Evolutionary conservation across 352 stramenopile species (phyloP).

Genomic region (Plasmopara halstedii): DNA sequence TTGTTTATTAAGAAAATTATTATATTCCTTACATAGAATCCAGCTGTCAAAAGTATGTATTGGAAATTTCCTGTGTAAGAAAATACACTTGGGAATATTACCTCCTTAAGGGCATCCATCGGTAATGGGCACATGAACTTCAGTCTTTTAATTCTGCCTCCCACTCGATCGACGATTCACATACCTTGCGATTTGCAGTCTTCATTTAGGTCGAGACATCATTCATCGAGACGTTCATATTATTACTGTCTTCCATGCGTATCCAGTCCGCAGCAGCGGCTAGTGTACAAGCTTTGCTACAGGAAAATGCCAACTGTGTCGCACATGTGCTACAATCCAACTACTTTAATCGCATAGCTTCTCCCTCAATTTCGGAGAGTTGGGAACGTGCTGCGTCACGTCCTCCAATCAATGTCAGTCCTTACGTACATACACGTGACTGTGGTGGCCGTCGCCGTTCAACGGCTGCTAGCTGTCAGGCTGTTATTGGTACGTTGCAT

Average conservation of each 20-base stretch:
- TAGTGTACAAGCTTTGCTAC: constrained; percentile 16
- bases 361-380: constrained; percentile 21
- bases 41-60: too few species aligned
- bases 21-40: too few species aligned
- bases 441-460: constrained; percentile 36
- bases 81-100: too few species aligned
- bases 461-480: constrained; percentile 44
- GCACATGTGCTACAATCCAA: constrained; percentile 27
- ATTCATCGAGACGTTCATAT: constrained; percentile 2
- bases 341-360: constrained; percentile 26
- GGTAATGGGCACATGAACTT: too few species aligned
- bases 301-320: constrained; percentile 31
- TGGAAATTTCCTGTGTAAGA: too few species aligned
- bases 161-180: constrained; percentile 2
- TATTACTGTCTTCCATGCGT: constrained; percentile 11
- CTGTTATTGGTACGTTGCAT: constrained; percentile 47
- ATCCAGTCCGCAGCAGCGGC: constrained; percentile 21
- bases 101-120: too few species aligned
- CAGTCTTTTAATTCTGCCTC: too few species aligned
- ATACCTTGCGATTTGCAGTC: neutral
- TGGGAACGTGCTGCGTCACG: constrained; percentile 31
- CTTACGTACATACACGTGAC: constrained; percentile 37
- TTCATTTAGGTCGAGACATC: constrained; percentile 18
- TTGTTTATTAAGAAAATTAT: too few species aligned
- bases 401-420: constrained; percentile 33